Conservation (phyloP, 1,284 basidiomycete genomes). For the Melampsora americana region DNA sequence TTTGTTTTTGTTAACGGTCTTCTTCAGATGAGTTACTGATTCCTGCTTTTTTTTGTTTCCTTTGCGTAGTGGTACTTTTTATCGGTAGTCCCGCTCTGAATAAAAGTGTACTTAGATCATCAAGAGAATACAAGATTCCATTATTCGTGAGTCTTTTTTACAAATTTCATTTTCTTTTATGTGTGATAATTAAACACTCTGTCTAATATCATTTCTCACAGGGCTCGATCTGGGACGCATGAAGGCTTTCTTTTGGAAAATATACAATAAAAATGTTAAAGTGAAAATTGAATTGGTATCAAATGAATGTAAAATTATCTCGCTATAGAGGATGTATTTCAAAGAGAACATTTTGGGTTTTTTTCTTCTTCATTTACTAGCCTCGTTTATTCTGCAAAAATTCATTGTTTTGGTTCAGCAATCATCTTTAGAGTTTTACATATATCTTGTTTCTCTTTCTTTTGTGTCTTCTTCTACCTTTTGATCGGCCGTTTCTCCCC, state of each 20-base stretch:
- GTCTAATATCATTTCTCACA: background rate
- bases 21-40: background rate
- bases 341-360: background rate
- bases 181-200: background rate
- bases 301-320: background rate
- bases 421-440: no score
- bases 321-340: background rate
- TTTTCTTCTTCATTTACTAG: no score
- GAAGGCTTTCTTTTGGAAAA: background rate
- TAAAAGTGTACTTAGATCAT: background rate
- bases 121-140: constrained; percentile 2
- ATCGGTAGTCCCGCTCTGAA: constrained; percentile 4
- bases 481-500: no score
- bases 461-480: no score
- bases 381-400: no score
- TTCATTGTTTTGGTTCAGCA: no score
- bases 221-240: background rate
- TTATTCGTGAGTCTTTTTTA: background rate
- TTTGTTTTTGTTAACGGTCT: background rate
- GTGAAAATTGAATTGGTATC: background rate
- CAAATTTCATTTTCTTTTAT: background rate
- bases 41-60: background rate
- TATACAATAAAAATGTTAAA: background rate
- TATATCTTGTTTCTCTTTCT: no score
- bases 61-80: background rate